These are phyloP conservation scores for Cyclospora cayetanensis DNA, from an alignment of 169 alveolate genomes.

Conservation along the genomic window DNA sequence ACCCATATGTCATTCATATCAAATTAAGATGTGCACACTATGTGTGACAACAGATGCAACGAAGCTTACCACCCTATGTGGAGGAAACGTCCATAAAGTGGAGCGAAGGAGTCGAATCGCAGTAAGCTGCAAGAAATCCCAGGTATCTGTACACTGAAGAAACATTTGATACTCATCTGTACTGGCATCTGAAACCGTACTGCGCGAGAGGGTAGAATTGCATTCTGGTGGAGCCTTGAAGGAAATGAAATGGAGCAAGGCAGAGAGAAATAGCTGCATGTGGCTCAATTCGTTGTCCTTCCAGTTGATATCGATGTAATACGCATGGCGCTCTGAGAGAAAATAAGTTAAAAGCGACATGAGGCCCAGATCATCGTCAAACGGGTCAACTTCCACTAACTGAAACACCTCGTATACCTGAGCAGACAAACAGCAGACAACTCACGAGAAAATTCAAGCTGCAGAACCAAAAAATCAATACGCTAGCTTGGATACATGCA, in stretches of 20 bases:
- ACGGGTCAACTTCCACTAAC: conserved; percentile 64
- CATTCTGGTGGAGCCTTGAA: too few relatives aligned
- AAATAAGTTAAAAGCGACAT: conserved; percentile 75
- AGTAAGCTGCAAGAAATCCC: not conserved
- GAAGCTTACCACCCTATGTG: conserved; percentile 72
- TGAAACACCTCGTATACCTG: conserved; percentile 58
- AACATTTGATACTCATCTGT: too few relatives aligned
- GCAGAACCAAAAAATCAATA: not conserved
- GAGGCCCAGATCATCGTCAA: conserved; percentile 78
- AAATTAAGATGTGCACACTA: too few relatives aligned
- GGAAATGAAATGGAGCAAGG: conserved; percentile 68
- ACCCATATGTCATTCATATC: too few relatives aligned
- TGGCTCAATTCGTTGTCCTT: conserved; percentile 70
- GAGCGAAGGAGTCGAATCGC: conserved; percentile 47
- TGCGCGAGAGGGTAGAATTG: too few relatives aligned
- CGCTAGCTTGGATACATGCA: not conserved
- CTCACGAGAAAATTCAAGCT: not conserved
- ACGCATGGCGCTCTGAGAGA: conserved; percentile 78
- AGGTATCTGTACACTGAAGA: not conserved
- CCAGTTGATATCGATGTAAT: conserved; percentile 79
- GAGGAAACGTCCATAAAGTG: conserved; percentile 67
- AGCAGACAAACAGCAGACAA: too few relatives aligned
- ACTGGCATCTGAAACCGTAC: too few relatives aligned
- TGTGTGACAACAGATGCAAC: too few relatives aligned
- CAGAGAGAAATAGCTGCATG: conserved; percentile 72